Base-by-base conservation (phyloP, 257 asterid species). In the Avicennia marina region DNA sequence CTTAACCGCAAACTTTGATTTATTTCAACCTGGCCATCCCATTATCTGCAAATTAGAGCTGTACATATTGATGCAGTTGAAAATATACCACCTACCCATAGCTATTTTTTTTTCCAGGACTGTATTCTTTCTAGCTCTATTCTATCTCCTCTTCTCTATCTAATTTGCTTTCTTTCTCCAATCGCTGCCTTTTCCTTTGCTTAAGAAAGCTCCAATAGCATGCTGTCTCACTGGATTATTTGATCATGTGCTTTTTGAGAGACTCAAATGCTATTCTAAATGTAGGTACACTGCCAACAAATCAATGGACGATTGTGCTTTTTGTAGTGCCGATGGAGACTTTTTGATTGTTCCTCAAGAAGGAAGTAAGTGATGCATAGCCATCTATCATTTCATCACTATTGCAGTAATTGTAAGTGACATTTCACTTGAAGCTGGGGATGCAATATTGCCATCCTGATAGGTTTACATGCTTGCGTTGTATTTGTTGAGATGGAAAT, bases 261-360 rank as follows among this genome's bases (percentile, higher is more conserved):
- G 15, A 31, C 56, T 64, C 47, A 32, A 53, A 53, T 64, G 18
- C 53, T 48, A 46, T 32, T 45, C 17, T 49, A 29, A 60, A 54
- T 78, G 61, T 63, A 88, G 97, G 94, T 91, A 88, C 41, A 17
- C 87, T 47, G 95, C 98, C 33, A 86, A 91, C 79, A 84, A 78
- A 72, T 81, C 95, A 26, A 91, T 91, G 98, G 95, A 82, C 15
- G 76, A 84, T 60, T 91, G 76, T 70, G 95, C 98, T 15, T 85
- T 91, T 73, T 91, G 97, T 67, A 88, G 82, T 78, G 98, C 98
- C 29, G 98, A 91, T 72, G 98, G 98, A 9, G 98, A 85, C 76
- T 83, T 88, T 79, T 53, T 91, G 75, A 77, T 91, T 70, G 98
- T 91, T 76, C 98, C 98, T 69, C 96, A 91, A 72, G 53, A 70